Evolutionary conservation across 768 basidiomycete genomes (phyloP).

Genomic region (Ephemerocybe angulata): DNA sequence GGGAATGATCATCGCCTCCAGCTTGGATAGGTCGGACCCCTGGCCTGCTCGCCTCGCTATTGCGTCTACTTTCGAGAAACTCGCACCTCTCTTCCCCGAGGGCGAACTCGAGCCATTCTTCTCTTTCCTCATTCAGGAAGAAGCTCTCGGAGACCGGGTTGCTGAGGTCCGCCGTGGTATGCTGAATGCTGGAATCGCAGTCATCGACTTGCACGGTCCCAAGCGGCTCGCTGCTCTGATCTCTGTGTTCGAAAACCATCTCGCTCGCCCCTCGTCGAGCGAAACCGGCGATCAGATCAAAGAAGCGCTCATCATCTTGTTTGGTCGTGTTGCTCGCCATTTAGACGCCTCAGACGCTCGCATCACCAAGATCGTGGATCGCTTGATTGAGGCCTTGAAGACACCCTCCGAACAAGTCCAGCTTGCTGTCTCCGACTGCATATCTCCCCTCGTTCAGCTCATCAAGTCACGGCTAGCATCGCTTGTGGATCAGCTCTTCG

Average conservation of each 20-base stretch:
- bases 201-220: constrained; percentile 83
- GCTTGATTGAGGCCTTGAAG: constrained; percentile 83
- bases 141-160: constrained; percentile 83
- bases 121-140: constrained; percentile 77
- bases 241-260: constrained; percentile 73
- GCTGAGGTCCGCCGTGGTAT: constrained; percentile 81
- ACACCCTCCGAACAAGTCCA: constrained; percentile 97
- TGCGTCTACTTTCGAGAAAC: constrained; percentile 58
- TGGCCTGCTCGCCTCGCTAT: constrained; percentile 81
- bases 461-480: constrained; percentile 57
- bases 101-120: constrained; percentile 71
- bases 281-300: constrained; percentile 86
- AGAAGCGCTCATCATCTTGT: constrained; percentile 91
- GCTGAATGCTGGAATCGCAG: constrained; percentile 76
- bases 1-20: constrained; percentile 92
- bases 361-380: constrained; percentile 76
- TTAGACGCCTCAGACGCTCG: constrained; percentile 73
- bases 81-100: constrained; percentile 64
- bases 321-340: constrained; percentile 89
- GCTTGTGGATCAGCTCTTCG: constrained; percentile 75
- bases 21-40: constrained; percentile 83
- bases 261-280: constrained; percentile 52
- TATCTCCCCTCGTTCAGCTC: constrained; percentile 77
- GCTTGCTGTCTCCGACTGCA: constrained; percentile 92
- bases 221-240: constrained; percentile 70